Evolutionary conservation across 2,329 filamentous ascomycete species (phyloP).

Genomic region (Zymoseptoria tritici): DNA sequence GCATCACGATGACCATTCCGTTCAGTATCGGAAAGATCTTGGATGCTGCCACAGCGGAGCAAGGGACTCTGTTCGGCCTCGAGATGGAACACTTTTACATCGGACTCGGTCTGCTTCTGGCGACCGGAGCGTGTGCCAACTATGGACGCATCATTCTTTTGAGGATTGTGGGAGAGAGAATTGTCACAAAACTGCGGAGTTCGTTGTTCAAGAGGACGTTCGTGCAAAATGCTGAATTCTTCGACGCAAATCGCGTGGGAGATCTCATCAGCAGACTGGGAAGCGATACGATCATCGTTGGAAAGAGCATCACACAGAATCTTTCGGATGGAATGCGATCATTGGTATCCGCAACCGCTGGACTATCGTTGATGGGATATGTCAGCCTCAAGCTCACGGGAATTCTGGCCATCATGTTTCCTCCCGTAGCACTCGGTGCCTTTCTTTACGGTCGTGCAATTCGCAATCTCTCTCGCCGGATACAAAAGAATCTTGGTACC

Average conservation of each 20-base stretch:
- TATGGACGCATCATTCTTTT: conserved; percentile 91
- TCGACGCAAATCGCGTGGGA: conserved; percentile 93
- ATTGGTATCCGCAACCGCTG: conserved; percentile 80
- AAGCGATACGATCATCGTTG: conserved; percentile 94
- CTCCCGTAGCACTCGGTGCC: conserved; percentile 81
- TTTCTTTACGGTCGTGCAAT: conserved; percentile 88
- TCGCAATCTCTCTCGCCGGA: conserved; percentile 79
- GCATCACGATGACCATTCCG: conserved; percentile 91
- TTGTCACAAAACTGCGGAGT: conserved; percentile 81
- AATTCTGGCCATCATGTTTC: conserved; percentile 77
- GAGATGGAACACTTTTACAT: conserved; percentile 82
- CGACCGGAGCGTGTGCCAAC: conserved; percentile 79
- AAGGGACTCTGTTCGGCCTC: conserved; percentile 72
- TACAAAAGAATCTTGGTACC: conserved; percentile 87
- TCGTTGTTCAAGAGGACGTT: conserved; percentile 88
- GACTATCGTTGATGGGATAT: conserved; percentile 91
- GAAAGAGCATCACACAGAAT: conserved; percentile 97
- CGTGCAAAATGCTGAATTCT: conserved; percentile 97
- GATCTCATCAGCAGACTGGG: conserved; percentile 92
- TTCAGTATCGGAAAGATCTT: conserved; percentile 95
- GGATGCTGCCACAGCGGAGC: conserved; percentile 73
- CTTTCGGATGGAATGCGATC: conserved; percentile 91
- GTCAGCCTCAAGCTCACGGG: conserved; percentile 85
- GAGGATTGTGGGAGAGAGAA: conserved; percentile 87
- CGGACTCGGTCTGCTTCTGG: conserved; percentile 64